Base-by-base conservation (phyloP, 1,139 yeast species). In the Pichia sp. region DNA sequence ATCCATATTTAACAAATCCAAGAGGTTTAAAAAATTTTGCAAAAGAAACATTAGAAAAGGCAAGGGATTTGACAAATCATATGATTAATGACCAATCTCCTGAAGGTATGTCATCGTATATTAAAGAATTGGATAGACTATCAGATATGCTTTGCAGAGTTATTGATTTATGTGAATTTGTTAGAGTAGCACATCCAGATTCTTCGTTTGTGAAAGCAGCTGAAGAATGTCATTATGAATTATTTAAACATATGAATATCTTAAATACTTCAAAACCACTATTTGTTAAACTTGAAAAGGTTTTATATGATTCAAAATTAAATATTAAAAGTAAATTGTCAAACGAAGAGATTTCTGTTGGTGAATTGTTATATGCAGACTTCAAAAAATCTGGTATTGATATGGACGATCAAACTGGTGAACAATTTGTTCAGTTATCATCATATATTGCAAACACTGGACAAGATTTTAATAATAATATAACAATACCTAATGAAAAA, bases 171-270 rank as follows among this genome's bases (percentile, higher is more conserved):
- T 95, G 96, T 30, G 99, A 93, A 60, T 93, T 93, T 68, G 81
- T 95, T 30, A 74, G 99, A 50, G 91, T 90, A 48, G 83, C 85
- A 1, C 98, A 93, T 66, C 97, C 98, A 0, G 79, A 84, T 57
- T 73, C 73, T 49, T 70, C 74, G 43, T 89, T 88, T 77, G 76
- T 85, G 5, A 75, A 75, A 47, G 95, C 93, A 1, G 96, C 99
- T 0, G 96, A 93, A 63, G 77, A 79, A 50, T 86, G 95, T 33
- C 97, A 93, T 64, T 96, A 89, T 62, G 75, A 82, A 58, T 80
- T 93, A 86, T 93, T 85, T 69, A 96, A 90, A 57, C 91, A 85
- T 67, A 95, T 93, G 99, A 93, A 90, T 68, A 80, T 86, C 55
- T 73, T 93, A 47, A 93, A 93, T 67, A 93, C 98, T 8, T 86